These are phyloP conservation scores for Phytophthora pseudosyringae DNA, from an alignment of 352 stramenopile genomes.

Conservation along the genomic window DNA sequence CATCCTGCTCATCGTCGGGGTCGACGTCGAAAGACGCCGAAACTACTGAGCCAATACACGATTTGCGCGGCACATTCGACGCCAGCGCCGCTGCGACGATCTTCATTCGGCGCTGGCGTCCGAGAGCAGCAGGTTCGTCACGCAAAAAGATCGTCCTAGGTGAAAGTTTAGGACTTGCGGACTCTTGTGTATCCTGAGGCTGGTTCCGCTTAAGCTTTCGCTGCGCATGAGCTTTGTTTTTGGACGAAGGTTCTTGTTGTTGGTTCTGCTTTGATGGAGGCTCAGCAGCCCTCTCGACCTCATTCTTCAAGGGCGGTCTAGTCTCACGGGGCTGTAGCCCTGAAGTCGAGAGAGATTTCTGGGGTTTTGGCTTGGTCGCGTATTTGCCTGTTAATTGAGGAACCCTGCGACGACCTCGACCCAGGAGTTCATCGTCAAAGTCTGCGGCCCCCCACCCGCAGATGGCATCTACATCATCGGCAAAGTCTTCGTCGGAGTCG, in stretches of 20 bases:
- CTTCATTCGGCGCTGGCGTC: conserved; percentile 29
- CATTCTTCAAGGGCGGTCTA: too few species aligned
- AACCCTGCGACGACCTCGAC: neutral
- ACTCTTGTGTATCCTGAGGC: neutral
- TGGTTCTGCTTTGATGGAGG: conserved; percentile 1
- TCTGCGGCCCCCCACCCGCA: conserved; percentile 36
- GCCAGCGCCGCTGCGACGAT: conserved; percentile 23
- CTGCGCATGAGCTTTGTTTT: neutral
- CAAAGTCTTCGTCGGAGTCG: conserved; percentile 12
- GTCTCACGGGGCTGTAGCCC: neutral
- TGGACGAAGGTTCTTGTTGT: neutral
- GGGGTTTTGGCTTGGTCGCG: neutral
- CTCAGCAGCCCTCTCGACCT: too few species aligned
- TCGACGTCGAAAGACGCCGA: conserved; percentile 25
- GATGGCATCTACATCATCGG: conserved; percentile 21
- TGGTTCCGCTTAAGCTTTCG: conserved; percentile 7
- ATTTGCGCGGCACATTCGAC: conserved; percentile 17
- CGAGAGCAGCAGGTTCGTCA: conserved; percentile 26
- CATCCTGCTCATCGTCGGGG: conserved; percentile 11
- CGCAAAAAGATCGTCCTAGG: conserved; percentile 8
- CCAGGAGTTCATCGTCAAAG: conserved; percentile 27
- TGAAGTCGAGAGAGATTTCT: conserved; percentile 6
- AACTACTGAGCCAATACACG: conserved; percentile 15
- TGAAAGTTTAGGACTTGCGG: neutral
- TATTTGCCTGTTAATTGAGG: neutral